phyloP scores from a whole-genome alignment of 495 filamentous ascomycete genomes.

The Podospora bellae-mahoneyi region DNA sequence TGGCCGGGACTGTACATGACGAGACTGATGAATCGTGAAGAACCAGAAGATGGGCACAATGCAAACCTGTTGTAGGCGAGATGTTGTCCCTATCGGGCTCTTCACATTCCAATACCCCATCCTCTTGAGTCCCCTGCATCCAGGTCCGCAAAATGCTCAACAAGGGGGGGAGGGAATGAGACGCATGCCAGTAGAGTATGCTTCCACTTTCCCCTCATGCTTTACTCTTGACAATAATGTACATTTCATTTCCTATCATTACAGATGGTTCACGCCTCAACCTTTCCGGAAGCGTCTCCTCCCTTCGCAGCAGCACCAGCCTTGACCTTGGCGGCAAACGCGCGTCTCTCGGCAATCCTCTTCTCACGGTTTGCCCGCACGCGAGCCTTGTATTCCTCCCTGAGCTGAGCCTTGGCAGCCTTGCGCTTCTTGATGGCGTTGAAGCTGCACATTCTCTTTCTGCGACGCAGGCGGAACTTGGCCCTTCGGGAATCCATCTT shows the following conservation, averaged over 20 bases:
- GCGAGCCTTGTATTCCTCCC: constrained; percentile 21
- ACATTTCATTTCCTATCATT: background rate
- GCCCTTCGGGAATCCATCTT: constrained; percentile 29
- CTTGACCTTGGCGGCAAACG: constrained; percentile 14
- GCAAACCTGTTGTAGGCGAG: background rate
- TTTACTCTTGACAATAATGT: constrained; percentile 1
- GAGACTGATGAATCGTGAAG: too few relatives aligned
- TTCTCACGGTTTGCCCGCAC: constrained; percentile 23
- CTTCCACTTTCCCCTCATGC: background rate
- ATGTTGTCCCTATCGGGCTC: background rate
- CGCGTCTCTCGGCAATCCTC: constrained; percentile 14
- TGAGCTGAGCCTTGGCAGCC: constrained; percentile 25
- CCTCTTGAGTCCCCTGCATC: background rate
- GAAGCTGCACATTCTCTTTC: constrained; percentile 22
- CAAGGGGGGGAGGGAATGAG: constrained; percentile 4
- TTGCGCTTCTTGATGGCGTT: constrained; percentile 25
- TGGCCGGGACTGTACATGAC: background rate
- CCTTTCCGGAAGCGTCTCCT: constrained; percentile 6
- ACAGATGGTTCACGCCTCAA: constrained; percentile 9
- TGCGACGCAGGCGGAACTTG: constrained; percentile 30
- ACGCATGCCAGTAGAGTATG: background rate
- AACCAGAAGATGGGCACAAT: background rate
- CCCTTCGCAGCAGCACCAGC: constrained; percentile 6
- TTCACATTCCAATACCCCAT: constrained; percentile 5
- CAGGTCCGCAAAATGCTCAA: constrained; percentile 9